Evolutionary conservation across 140 eudicot genomes (phyloP).

Genomic region (Flaveria floridana): DNA sequence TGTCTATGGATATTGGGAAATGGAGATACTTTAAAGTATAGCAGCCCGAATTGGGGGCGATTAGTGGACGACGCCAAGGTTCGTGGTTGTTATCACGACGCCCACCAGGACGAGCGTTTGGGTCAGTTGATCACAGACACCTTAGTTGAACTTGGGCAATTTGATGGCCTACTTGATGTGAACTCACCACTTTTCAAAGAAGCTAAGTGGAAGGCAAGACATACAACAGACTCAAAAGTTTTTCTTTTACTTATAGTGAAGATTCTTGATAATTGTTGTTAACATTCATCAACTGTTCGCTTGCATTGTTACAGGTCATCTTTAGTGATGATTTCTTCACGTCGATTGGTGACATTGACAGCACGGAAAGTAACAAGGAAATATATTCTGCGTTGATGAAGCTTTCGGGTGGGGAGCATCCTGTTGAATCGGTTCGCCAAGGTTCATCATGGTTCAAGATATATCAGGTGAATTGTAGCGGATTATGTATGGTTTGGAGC

Average conservation of each 20-base stretch:
- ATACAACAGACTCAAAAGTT: background rate
- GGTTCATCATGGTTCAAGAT: background rate
- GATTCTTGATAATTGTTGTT: background rate
- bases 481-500: background rate
- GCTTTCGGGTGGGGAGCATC: background rate
- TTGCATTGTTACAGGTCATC: constrained; percentile 34
- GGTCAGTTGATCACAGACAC: constrained; percentile 37
- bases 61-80: constrained; percentile 49
- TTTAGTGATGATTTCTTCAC: constrained; percentile 40
- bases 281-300: background rate
- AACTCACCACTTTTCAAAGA: constrained; percentile 35
- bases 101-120: constrained; percentile 40
- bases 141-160: constrained; percentile 36
- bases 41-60: constrained; percentile 52
- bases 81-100: constrained; percentile 50
- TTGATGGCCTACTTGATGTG: constrained; percentile 27
- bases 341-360: constrained; percentile 33
- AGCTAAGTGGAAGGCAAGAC: constrained; percentile 50
- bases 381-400: background rate
- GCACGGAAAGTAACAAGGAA: background rate
- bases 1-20: constrained; percentile 82
- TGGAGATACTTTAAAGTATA: constrained; percentile 44
- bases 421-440: background rate
- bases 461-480: background rate
- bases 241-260: background rate